Conservation (phyloP, 1,139 yeast species). For the Groenewaldozyma auringiensis region DNA sequence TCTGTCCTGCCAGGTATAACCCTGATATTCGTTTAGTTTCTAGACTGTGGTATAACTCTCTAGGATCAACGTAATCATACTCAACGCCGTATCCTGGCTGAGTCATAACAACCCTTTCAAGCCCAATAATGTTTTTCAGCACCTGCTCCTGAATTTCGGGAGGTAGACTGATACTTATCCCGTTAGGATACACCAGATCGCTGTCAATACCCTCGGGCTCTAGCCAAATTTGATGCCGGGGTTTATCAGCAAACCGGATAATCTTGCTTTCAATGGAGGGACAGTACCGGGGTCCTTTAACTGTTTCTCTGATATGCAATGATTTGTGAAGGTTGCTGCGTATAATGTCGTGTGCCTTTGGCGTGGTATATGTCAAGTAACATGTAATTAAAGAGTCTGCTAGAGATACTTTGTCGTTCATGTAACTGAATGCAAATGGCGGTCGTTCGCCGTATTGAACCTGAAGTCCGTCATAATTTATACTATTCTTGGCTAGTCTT, state of each 20-base stretch:
- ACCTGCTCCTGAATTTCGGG: constrained; percentile 76
- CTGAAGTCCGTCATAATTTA: constrained; percentile 52
- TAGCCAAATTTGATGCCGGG: constrained; percentile 78
- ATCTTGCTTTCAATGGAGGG: constrained; percentile 93
- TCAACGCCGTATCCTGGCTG: constrained; percentile 99
- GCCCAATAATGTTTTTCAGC: constrained; percentile 75
- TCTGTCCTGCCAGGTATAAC: constrained; percentile 88
- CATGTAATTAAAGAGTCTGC: constrained; percentile 55
- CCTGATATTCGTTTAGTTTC: constrained; percentile 81
- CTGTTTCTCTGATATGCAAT: constrained; percentile 87
- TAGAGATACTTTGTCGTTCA: constrained; percentile 56
- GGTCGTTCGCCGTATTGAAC: constrained; percentile 76
- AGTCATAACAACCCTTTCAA: constrained; percentile 76
- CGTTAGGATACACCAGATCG: constrained; percentile 87
- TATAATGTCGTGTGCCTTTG: constrained; percentile 62
- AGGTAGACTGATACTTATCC: constrained; percentile 95
- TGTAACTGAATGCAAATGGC: constrained; percentile 81
- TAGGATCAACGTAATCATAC: constrained; percentile 91
- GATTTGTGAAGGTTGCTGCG: constrained; percentile 68
- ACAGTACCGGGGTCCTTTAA: constrained; percentile 94
- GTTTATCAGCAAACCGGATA: constrained; percentile 68
- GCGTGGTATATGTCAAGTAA: constrained; percentile 72
- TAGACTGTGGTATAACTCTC: constrained; percentile 68
- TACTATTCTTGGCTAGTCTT: constrained; percentile 62
- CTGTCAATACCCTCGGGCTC: constrained; percentile 94